phyloP scores from a whole-genome alignment of 2,329 filamentous ascomycete genomes.

The Pyricularia sp. region DNA sequence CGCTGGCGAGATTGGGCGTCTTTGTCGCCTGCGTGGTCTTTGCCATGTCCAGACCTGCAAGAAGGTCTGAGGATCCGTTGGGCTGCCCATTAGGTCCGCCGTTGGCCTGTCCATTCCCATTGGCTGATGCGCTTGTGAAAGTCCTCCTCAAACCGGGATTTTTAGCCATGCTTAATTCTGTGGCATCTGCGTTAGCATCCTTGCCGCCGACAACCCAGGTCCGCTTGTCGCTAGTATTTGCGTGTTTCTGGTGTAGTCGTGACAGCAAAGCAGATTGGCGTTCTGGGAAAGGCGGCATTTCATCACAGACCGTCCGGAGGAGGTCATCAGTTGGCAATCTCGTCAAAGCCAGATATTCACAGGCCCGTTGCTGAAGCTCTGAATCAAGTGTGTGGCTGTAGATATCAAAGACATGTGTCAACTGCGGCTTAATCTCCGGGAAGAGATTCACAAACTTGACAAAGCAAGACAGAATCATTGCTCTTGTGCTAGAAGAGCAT shows the following conservation, averaged over 20 bases:
- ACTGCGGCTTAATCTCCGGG: slow-evolving; percentile 92
- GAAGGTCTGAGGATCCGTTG: slow-evolving; percentile 34
- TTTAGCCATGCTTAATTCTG: slow-evolving; percentile 70
- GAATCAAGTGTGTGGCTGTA: slow-evolving; percentile 94
- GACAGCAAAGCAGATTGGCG: slow-evolving; percentile 84
- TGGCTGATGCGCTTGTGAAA: slow-evolving; percentile 47
- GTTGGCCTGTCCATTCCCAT: slow-evolving; percentile 28
- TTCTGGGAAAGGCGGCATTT: slow-evolving; percentile 98
- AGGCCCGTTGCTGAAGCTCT: slow-evolving; percentile 90
- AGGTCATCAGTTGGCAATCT: slow-evolving; percentile 82
- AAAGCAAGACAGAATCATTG: slow-evolving; percentile 89
- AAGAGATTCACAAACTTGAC: slow-evolving; percentile 98
- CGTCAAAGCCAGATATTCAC: slow-evolving; percentile 81
- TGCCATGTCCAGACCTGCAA: slow-evolving; percentile 72
- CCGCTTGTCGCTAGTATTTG: slow-evolving; percentile 82
- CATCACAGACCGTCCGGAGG: slow-evolving; percentile 84
- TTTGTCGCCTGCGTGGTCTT: slow-evolving; percentile 45
- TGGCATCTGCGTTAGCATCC: slow-evolving; percentile 72
- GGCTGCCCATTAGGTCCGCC: slow-evolving; percentile 36
- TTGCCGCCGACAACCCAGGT: slow-evolving; percentile 98
- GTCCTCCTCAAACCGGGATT: slow-evolving; percentile 73
- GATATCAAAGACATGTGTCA: slow-evolving; percentile 76
- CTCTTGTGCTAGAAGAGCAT: slow-evolving; percentile 78
- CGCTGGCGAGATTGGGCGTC: slow-evolving; percentile 76
- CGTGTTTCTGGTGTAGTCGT: slow-evolving; percentile 86